Evolutionary conservation across 495 filamentous ascomycete species (phyloP).

Genomic region (Diplogelasinospora grovesii): DNA sequence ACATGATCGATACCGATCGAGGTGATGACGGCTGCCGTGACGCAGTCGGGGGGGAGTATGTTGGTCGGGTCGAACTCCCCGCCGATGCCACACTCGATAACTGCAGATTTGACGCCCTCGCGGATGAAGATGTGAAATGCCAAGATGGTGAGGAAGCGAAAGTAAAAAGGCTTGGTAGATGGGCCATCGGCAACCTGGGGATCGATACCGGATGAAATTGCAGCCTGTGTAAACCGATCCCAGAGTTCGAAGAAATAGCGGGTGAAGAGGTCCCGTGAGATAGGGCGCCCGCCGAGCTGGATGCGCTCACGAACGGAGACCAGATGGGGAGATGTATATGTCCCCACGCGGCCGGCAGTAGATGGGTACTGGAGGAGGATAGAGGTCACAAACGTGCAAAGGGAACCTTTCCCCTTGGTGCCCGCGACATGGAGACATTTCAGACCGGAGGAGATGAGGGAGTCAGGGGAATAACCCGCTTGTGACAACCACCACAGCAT

Average conservation of each 20-base stretch:
- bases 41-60: conserved; percentile 25
- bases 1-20: conserved; percentile 47
- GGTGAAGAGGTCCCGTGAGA: conserved; percentile 48
- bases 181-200: conserved; percentile 25
- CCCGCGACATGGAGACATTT: conserved; percentile 53
- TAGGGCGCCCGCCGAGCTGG: conserved; percentile 45
- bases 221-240: conserved; percentile 43
- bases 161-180: conserved; percentile 48
- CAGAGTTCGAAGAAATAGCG: conserved; percentile 62
- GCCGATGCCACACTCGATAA: conserved; percentile 46
- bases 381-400: conserved; percentile 39
- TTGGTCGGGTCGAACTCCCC: conserved; percentile 49
- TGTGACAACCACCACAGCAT: conserved; percentile 73
- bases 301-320: conserved; percentile 58
- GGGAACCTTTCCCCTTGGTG: conserved; percentile 57
- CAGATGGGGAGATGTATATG: conserved; percentile 65
- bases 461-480: conserved; percentile 55
- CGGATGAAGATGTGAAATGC: conserved; percentile 38
- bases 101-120: conserved; percentile 34
- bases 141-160: conserved; percentile 47
- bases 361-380: conserved; percentile 37
- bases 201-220: conserved; percentile 25
- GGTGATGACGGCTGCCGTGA: conserved; percentile 36
- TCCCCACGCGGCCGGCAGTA: conserved; percentile 41
- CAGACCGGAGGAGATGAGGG: conserved; percentile 24